Conservation (phyloP, 169 alveolate genomes). For the Cyclospora cayetanensis region DNA sequence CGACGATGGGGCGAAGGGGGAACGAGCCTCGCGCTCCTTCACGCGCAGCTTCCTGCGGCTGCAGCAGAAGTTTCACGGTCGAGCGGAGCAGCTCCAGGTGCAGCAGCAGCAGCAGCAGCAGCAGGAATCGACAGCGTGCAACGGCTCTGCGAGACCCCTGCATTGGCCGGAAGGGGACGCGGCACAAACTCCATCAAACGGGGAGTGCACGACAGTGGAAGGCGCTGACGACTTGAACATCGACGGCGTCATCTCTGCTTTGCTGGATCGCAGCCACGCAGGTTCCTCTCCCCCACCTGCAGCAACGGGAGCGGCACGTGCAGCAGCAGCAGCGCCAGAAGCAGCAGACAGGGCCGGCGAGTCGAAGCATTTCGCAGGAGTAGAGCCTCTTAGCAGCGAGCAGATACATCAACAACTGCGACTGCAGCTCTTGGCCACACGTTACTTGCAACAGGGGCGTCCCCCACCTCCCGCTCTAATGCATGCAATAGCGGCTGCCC, state of each 20-base stretch:
- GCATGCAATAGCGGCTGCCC: background rate
- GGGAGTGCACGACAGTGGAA: background rate
- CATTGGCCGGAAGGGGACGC: background rate
- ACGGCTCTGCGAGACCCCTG: background rate
- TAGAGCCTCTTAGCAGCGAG: background rate
- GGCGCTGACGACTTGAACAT: background rate
- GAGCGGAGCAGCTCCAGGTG: background rate
- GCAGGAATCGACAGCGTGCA: background rate
- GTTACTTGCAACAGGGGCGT: background rate
- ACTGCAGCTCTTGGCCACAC: background rate
- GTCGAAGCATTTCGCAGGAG: background rate
- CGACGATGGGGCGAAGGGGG: background rate
- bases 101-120: background rate
- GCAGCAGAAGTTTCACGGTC: background rate
- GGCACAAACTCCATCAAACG: background rate
- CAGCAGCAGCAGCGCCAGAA: background rate
- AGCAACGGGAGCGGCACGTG: background rate
- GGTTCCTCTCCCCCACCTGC: background rate
- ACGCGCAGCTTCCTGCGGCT: background rate
- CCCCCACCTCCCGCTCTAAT: background rate
- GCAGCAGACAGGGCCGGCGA: background rate
- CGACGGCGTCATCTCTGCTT: background rate
- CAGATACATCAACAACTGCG: background rate
- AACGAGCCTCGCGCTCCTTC: background rate
- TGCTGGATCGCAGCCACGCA: background rate